Conservation (phyloP, 2,329 filamentous ascomycete genomes). For the Blastomyces silverae region DNA sequence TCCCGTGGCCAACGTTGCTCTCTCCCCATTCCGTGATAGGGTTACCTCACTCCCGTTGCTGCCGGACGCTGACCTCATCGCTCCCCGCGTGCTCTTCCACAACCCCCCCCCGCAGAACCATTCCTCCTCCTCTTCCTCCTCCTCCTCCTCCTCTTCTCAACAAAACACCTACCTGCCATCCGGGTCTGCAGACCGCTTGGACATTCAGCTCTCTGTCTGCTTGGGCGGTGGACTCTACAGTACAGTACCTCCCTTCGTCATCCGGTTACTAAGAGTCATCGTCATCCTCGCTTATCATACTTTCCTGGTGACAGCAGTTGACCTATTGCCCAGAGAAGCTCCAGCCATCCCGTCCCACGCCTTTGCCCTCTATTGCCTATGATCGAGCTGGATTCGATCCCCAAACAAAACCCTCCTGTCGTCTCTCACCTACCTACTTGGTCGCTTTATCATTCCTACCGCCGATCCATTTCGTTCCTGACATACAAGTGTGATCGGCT, state of each 20-base stretch:
- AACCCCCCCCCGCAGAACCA: neutral
- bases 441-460: neutral
- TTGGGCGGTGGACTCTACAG: constrained; percentile 1
- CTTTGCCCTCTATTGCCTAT: neutral
- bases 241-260: neutral
- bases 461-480: neutral
- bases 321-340: neutral
- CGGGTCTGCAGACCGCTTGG: neutral
- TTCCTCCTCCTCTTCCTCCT: neutral
- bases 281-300: neutral
- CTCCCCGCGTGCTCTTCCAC: neutral
- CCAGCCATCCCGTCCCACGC: neutral
- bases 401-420: neutral
- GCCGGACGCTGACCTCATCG: constrained; percentile 6
- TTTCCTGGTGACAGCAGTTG: neutral
- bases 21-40: no score
- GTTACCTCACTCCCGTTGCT: constrained; percentile 2
- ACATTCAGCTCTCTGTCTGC: neutral
- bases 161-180: neutral
- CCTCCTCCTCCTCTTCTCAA: neutral
- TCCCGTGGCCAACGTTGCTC: constrained; percentile 7
- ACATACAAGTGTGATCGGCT: neutral
- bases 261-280: neutral
- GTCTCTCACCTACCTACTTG: neutral
- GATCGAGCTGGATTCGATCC: constrained; percentile 10